These are phyloP conservation scores for Forsythia viridissima DNA, from an alignment of 257 asterid genomes.

Conservation along the genomic window DNA sequence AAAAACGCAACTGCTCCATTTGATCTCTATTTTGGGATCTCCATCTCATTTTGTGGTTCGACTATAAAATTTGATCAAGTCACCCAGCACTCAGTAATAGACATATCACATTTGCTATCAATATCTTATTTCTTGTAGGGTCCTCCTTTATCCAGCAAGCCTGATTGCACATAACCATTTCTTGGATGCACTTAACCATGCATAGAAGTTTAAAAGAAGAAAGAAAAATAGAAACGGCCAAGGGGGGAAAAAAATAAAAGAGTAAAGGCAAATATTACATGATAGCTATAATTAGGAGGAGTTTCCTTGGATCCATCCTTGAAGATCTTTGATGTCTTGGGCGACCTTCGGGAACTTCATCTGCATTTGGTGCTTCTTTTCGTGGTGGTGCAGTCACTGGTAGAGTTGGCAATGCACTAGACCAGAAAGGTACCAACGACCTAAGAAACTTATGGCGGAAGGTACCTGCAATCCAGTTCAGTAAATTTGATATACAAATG, in stretches of 20 bases:
- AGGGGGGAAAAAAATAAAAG: background rate
- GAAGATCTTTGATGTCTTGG: constrained; percentile 67
- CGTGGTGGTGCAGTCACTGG: constrained; percentile 92
- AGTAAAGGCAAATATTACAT: constrained; percentile 44
- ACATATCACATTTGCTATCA: background rate
- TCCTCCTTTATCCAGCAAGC: background rate
- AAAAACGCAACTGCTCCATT: background rate
- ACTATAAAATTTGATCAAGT: constrained; percentile 2
- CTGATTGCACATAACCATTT: background rate
- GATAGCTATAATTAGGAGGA: constrained; percentile 81
- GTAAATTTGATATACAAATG: constrained; percentile 11
- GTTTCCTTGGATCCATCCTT: constrained; percentile 94
- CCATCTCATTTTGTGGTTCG: background rate
- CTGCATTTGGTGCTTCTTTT: constrained; percentile 66
- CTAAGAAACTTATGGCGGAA: constrained; percentile 75
- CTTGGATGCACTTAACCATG: background rate
- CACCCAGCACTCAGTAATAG: background rate
- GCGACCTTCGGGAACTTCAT: constrained; percentile 74
- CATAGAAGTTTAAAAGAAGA: background rate
- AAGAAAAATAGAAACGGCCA: background rate
- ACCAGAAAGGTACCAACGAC: constrained; percentile 93
- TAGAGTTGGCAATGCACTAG: constrained; percentile 80
- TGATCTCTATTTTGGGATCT: background rate
- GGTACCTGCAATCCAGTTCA: constrained; percentile 53
- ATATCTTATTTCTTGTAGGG: too few species aligned